Conservation (phyloP, 441 rosid genomes). For the Populus hybrid region DNA sequence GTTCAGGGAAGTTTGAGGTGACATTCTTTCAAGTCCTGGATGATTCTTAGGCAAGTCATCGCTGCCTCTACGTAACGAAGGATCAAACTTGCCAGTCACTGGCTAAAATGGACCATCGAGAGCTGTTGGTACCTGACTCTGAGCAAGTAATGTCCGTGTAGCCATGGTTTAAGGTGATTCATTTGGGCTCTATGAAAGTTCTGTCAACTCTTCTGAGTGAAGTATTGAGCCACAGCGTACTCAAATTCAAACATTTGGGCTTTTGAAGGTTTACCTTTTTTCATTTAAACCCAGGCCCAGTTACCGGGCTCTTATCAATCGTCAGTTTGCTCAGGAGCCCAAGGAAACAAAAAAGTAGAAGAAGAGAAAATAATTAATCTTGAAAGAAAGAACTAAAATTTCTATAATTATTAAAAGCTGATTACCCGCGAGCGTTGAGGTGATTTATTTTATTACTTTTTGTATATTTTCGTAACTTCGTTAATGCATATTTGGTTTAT, state of each 20-base stretch:
- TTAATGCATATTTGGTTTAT: no score
- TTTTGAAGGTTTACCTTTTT: no score
- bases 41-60: constrained; percentile 68
- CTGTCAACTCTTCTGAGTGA: no score
- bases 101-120: constrained; percentile 76
- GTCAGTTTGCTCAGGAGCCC: background rate
- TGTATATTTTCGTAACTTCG: no score
- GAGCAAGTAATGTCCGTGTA: background rate
- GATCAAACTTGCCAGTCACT: constrained; percentile 55
- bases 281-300: background rate
- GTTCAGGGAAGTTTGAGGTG: constrained; percentile 51
- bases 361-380: background rate
- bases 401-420: background rate
- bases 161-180: background rate
- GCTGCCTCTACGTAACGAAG: constrained; percentile 43
- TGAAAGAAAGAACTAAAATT: background rate
- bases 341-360: background rate
- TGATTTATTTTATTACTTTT: no score
- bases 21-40: constrained; percentile 44
- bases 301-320: background rate
- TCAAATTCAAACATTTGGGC: no score
- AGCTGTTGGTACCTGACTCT: constrained; percentile 52
- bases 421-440: no score
- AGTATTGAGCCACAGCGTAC: no score
- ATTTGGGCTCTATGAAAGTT: background rate